These are phyloP conservation scores for Spizellomyces punctatus DNA, from an alignment of 192 early-diverging fungal genomes.

Conservation along the genomic window DNA sequence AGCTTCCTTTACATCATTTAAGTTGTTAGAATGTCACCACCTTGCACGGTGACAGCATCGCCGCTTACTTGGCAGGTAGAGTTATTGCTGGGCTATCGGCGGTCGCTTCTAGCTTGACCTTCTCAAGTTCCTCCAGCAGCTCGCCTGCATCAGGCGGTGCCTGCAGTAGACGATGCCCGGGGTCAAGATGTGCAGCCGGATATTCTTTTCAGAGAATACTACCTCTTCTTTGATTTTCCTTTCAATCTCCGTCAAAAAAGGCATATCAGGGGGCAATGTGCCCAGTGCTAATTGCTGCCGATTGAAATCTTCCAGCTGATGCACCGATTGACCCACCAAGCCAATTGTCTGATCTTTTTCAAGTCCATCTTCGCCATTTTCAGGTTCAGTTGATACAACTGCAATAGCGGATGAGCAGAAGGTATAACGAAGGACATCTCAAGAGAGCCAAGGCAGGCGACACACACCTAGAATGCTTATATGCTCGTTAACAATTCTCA, in stretches of 20 bases:
- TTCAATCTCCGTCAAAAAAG: constrained; percentile 81
- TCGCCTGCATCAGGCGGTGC: constrained; percentile 3
- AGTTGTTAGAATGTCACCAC: background rate
- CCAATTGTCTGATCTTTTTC: constrained; percentile 29
- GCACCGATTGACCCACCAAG: constrained; percentile 23
- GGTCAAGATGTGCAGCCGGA: too few relatives aligned
- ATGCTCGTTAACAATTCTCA: constrained; percentile 91
- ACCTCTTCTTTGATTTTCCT: constrained; percentile 73
- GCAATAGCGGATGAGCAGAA: background rate
- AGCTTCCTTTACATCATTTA: constrained; percentile 64
- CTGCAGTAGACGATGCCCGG: background rate
- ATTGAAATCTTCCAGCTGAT: constrained; percentile 76
- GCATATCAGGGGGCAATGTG: constrained; percentile 66
- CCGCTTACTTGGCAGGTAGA: constrained; percentile 12
- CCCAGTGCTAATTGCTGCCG: constrained; percentile 78
- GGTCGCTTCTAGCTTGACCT: constrained; percentile 63
- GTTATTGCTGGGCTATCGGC: constrained; percentile 55
- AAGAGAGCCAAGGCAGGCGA: background rate
- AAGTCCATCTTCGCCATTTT: constrained; percentile 11
- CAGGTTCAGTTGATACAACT: constrained; percentile 5
- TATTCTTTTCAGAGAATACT: background rate
- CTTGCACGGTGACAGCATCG: constrained; percentile 26
- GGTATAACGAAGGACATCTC: background rate
- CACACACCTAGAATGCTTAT: constrained; percentile 66
- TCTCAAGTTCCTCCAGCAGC: constrained; percentile 27